Conservation (phyloP, 441 rosid species). For the Corymbia calophylla region DNA sequence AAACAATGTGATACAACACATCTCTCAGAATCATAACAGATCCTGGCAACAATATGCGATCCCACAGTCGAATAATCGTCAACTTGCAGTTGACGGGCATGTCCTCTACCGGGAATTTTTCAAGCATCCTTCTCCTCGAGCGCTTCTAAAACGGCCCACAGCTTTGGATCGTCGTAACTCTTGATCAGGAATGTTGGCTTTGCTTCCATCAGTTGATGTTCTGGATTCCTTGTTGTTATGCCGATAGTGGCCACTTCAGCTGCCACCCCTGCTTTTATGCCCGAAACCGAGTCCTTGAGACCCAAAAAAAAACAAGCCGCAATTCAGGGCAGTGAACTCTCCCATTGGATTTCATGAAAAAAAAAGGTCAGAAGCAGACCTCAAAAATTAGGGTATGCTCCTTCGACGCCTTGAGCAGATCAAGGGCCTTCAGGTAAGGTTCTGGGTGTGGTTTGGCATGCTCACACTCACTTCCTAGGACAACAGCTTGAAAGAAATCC, state of each 20-base stretch:
- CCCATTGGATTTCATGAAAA: not conserved
- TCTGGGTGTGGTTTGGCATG: conserved; percentile 85
- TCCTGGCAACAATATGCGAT: not conserved
- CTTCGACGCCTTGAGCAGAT: conserved; percentile 67
- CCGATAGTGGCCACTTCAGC: conserved; percentile 91
- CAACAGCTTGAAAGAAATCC: conserved; percentile 66
- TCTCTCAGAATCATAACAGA: not conserved
- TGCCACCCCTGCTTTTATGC: conserved; percentile 92
- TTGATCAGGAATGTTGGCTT: conserved; percentile 67
- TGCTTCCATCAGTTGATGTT: conserved; percentile 52
- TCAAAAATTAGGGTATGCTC: conserved; percentile 76
- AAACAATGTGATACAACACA: not conserved
- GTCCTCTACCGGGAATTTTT: not conserved
- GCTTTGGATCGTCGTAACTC: conserved; percentile 68
- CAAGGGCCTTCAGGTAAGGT: conserved; percentile 84
- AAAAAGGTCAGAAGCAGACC: conserved; percentile 18
- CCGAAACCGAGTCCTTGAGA: conserved; percentile 68
- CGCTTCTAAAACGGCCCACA: conserved; percentile 71
- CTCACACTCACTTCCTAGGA: conserved; percentile 69
- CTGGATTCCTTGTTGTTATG: conserved; percentile 69
- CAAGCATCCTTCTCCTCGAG: conserved; percentile 31
- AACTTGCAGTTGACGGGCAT: not conserved
- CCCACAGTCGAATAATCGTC: not conserved
- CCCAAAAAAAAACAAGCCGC: not conserved
- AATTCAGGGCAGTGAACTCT: not conserved